Base-by-base conservation (phyloP, 306 rosid genomes). In the Pterocarpus macrocarpus region DNA sequence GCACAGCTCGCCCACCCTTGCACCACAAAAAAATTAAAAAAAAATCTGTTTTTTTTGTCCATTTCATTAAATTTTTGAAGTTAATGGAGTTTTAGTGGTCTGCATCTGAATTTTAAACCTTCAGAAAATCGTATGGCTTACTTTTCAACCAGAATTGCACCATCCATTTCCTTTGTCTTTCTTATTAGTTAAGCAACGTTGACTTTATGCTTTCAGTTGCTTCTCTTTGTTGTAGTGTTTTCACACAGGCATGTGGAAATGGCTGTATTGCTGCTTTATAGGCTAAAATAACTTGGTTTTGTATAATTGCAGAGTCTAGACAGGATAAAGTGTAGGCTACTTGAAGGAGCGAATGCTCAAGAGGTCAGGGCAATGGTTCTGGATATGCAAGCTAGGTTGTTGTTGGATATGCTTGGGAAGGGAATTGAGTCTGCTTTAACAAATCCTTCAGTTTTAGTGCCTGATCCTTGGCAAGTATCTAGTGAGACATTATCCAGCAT, bases 351-450 rank as follows among this genome's bases (percentile, higher is more conserved):
- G 77, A 90, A 90, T 76, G 98, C 99, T 44, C 99, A 95, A 87
- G 99, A 95, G 86, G 99, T 91, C 74, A 90, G 94, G 85, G 99
- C 97, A 41, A 93, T 91, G 96, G 97, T 95, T 88, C 87, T 95
- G 76, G 99, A 95, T 82, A 95, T 95, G 99, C 99, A 95, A 91
- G 99, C 99, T n/a, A 90, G 99, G 88, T 81, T 95, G 87, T 88
- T 95, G 85, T 90, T 95, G 83, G 98, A 95, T 86, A 93, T 95
- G 98, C 93, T 95, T 74, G 99, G 97, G 78, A 95, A 91, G 70
- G 99, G 99, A 83, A 95, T 95, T 71, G 99, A 95, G 77, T 95
- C 99, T 61, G 97, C 99, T 30, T 85, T 95, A 81, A 78, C 89
- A 74, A 89, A 90, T 77, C 92, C 98, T 68, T 93, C 96, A 41